A percentile compares a stretch with the other conserved stretches of the same genome.
phyloP scores from a whole-genome alignment of 768 basidiomycete species.

The Boletus rufocinnamomeus region DNA sequence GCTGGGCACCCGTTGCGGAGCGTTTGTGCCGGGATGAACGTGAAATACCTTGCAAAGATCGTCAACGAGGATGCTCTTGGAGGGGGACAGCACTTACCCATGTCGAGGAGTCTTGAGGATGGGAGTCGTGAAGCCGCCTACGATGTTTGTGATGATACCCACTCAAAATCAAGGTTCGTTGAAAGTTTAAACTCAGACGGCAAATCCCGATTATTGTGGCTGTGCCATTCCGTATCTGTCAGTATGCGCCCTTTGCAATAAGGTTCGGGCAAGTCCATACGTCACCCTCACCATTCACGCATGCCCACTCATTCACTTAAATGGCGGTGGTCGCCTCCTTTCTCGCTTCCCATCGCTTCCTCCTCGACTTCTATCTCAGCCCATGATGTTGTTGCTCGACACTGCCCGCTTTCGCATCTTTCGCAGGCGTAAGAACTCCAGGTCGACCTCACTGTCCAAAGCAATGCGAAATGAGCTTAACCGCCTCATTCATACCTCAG shows the following conservation, averaged over 20 bases:
- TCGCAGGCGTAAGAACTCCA: constrained; percentile 47
- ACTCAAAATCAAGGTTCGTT: constrained; percentile 43
- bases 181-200: constrained; percentile 34
- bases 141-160: constrained; percentile 55
- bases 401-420: constrained; percentile 36
- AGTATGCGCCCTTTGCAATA: constrained; percentile 11
- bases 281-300: constrained; percentile 21
- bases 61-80: constrained; percentile 9
- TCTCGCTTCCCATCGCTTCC: constrained; percentile 31
- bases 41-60: constrained; percentile 78
- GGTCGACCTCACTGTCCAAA: constrained; percentile 41
- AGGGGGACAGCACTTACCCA: constrained; percentile 61
- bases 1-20: constrained; percentile 88
- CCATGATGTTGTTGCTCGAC: constrained; percentile 34
- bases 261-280: not conserved
- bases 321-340: constrained; percentile 19
- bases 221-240: not conserved
- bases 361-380: constrained; percentile 2
- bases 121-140: constrained; percentile 31
- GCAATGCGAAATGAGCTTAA: constrained; percentile 70
- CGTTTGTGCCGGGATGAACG: constrained; percentile 98
- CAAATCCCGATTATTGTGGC: constrained; percentile 25
- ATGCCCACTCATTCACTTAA: constrained; percentile 25
- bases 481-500: constrained; percentile 60
- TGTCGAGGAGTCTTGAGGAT: constrained; percentile 74